Base-by-base conservation (phyloP, 2,329 filamentous ascomycete genomes). In the Thielaviopsis euricoi region DNA sequence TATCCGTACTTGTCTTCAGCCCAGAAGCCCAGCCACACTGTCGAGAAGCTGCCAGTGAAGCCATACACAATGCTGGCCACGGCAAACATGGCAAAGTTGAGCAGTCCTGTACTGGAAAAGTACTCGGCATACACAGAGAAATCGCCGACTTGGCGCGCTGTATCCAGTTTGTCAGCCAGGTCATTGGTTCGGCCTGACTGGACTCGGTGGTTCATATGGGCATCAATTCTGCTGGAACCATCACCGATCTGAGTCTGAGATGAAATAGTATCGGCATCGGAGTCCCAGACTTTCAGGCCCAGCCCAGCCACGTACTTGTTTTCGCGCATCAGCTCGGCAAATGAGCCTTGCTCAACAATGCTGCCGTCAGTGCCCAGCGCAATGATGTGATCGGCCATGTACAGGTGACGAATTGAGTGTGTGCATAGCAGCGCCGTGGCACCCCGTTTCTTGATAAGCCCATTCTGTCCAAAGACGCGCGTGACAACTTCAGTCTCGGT, bases 351-450 rank as follows among this genome's bases (percentile, higher is more conserved):
- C 33, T 79, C 74, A 0, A 71, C 64, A 1, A 78, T 60, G 0
- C 62, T 67, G 0, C 76, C 75, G 10, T 71, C 68, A 0, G 62
- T 40, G 0, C 69, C 70, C 0, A 80, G 68, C 0, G 71, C 73
- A 46, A 79, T 71, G 7, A 79, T 71, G 37, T 75, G 71, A 51
- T 79, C 73, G 57, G 67, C 72, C 40, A 63, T 62, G 0, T 68
- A 66, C 3, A 73, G 56, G 52, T 67, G 65, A 0, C 64, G 62
- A 4, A 69, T 61, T 0, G 67, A 67, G 49, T 71, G 68, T 0
- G 66, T 69, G 49, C 69, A 66, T 1, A 79, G 64, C 0, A 80
- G 58, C 0, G 72, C 70, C 1, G 74, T 76, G 1, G 66, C 66
- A 0, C 67, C 66, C 6, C 69, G 62, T 7, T 63, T 65, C 19